These are phyloP conservation scores for Exutisphaerella laricina DNA, from an alignment of 2,329 filamentous ascomycete genomes.

Conservation along the genomic window DNA sequence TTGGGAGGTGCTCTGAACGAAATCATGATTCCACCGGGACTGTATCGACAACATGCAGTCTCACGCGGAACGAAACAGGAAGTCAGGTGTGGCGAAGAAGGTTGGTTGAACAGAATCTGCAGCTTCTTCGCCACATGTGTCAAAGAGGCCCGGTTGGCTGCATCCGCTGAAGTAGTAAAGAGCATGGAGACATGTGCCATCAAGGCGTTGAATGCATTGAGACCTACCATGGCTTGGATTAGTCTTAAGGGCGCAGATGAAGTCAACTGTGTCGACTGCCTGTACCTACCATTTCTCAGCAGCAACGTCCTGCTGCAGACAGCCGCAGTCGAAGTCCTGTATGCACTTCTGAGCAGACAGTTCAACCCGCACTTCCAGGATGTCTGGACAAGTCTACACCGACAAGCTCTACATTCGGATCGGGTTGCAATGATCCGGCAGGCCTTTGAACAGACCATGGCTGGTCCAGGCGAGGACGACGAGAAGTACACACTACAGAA, in stretches of 20 bases:
- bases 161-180: slow-evolving; percentile 56
- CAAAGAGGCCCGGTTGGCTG: slow-evolving; percentile 38
- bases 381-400: slow-evolving; percentile 27
- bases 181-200: slow-evolving; percentile 52
- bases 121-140: slow-evolving; percentile 70
- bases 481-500: slow-evolving; percentile 91
- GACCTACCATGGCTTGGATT: slow-evolving; percentile 79
- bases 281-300: slow-evolving; percentile 66
- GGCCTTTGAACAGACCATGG: slow-evolving; percentile 26
- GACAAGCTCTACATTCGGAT: slow-evolving; percentile 26
- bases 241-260: slow-evolving; percentile 74
- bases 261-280: slow-evolving; percentile 62
- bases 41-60: slow-evolving; percentile 59
- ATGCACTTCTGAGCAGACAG: slow-evolving; percentile 37
- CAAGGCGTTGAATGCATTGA: slow-evolving; percentile 70
- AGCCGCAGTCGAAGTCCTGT: slow-evolving; percentile 44
- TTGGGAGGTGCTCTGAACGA: slow-evolving; percentile 88
- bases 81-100: slow-evolving; percentile 72
- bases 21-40: slow-evolving; percentile 75
- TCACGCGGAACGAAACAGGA: slow-evolving; percentile 63
- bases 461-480: slow-evolving; percentile 65
- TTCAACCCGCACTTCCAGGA: slow-evolving; percentile 65
- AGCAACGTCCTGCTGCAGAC: slow-evolving; percentile 68
- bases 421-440: slow-evolving; percentile 29
- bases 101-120: slow-evolving; percentile 77